Percentiles rank a stretch among this genome's conserved stretches.
phyloP scores from a whole-genome alignment of 768 basidiomycete genomes.

The Auriscalpium microsporum region DNA sequence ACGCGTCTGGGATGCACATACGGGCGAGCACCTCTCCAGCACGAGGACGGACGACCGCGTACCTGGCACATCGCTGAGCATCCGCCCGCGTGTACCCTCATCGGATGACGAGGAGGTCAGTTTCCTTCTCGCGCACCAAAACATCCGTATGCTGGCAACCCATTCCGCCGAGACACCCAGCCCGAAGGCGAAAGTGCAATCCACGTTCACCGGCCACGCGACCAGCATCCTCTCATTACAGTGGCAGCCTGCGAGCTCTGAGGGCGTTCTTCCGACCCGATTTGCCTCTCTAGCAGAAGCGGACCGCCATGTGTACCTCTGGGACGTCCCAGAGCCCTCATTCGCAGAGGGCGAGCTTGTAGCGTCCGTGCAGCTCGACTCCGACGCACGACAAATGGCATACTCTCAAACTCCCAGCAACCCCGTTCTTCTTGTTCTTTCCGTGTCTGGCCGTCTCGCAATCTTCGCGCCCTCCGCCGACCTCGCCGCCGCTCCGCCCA shows the following conservation, averaged over 20 bases:
- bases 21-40: conserved; percentile 36
- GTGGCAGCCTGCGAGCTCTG: conserved; percentile 37
- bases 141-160: conserved; percentile 40
- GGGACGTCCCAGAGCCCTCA: conserved; percentile 40
- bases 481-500: conserved; percentile 23
- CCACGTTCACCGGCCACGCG: conserved; percentile 61
- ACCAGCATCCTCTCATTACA: conserved; percentile 42
- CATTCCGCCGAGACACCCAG: conserved; percentile 22
- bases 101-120: conserved; percentile 30
- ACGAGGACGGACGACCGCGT: conserved; percentile 53
- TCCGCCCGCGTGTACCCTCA: conserved; percentile 29
- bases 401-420: conserved; percentile 7
- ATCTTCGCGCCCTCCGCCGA: conserved; percentile 45
- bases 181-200: conserved; percentile 36
- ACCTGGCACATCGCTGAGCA: conserved; percentile 45
- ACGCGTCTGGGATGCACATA: conserved; percentile 49
- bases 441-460: conserved; percentile 50
- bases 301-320: conserved; percentile 55
- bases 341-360: conserved; percentile 38
- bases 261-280: conserved; percentile 29
- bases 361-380: conserved; percentile 56
- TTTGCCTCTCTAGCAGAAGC: conserved; percentile 55
- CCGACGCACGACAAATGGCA: conserved; percentile 42
- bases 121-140: conserved; percentile 50
- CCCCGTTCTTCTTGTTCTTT: conserved; percentile 40